phyloP scores from a whole-genome alignment of 2,329 filamentous ascomycete genomes.

The Aspergillus sp. region DNA sequence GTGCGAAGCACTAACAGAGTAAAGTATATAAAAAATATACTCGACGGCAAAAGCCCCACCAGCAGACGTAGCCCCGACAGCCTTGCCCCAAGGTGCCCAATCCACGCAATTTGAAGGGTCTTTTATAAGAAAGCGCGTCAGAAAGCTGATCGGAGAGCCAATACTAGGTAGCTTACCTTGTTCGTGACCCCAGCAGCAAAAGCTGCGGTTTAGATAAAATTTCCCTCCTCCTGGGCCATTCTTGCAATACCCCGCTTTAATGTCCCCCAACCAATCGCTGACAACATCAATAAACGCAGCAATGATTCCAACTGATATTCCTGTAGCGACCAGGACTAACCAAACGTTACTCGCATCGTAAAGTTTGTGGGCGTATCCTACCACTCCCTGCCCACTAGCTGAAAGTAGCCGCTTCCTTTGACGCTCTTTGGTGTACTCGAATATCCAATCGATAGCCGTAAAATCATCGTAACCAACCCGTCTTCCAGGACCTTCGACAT shows the following conservation, averaged over 20 bases:
- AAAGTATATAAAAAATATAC: slow-evolving; percentile 82
- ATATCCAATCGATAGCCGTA: slow-evolving; percentile 99
- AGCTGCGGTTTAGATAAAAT: slow-evolving; percentile 88
- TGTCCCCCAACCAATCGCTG: slow-evolving; percentile 88
- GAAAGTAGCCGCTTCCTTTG: slow-evolving; percentile 78
- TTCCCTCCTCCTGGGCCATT: slow-evolving; percentile 73
- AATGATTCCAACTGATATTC: slow-evolving; percentile 77
- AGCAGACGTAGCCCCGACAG: slow-evolving; percentile 64
- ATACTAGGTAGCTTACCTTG: slow-evolving; percentile 35
- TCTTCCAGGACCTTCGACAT: slow-evolving; percentile 81
- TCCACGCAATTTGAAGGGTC: slow-evolving; percentile 77
- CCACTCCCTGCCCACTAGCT: slow-evolving; percentile 65
- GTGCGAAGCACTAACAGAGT: slow-evolving; percentile 66
- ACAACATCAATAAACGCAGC: slow-evolving; percentile 88
- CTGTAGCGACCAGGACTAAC: slow-evolving; percentile 83
- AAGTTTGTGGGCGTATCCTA: slow-evolving; percentile 71
- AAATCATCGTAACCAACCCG: slow-evolving; percentile 94
- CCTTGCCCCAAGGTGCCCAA: slow-evolving; percentile 82
- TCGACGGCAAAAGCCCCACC: slow-evolving; percentile 78
- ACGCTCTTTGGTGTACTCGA: slow-evolving; percentile 95
- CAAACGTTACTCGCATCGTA: slow-evolving; percentile 88
- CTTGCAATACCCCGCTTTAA: slow-evolving; percentile 87
- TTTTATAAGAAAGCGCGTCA: slow-evolving; percentile 21
- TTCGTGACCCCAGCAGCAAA: slow-evolving; percentile 92
- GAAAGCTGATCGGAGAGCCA: neutral